Percentiles rank a stretch among this genome's conserved stretches.
Conservation (phyloP, 495 filamentous ascomycete genomes). For the Hypoxylon lienhwacheense region DNA sequence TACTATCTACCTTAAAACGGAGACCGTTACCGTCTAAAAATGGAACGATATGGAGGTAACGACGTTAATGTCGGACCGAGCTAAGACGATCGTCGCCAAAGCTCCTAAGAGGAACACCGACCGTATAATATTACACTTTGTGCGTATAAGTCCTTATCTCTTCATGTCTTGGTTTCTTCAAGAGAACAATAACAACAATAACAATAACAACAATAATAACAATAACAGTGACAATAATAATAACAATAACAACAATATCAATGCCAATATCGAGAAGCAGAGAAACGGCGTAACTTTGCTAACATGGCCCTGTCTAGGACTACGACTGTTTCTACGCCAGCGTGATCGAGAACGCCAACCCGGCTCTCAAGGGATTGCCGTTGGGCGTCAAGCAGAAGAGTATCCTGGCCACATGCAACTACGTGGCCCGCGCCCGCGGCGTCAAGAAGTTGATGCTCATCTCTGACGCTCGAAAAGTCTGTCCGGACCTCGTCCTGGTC, state of each 20-base stretch:
- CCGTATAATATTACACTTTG: slow-evolving; percentile 80
- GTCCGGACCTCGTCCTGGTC: slow-evolving; percentile 82
- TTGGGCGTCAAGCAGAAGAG: slow-evolving; percentile 72
- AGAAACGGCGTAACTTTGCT: no score
- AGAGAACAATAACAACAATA: no score
- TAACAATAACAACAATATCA: no score
- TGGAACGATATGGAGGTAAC: slow-evolving; percentile 37
- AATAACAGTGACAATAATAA: no score
- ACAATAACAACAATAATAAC: no score
- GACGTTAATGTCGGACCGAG: slow-evolving; percentile 27
- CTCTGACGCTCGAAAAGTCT: slow-evolving; percentile 74
- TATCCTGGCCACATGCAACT: slow-evolving; percentile 94
- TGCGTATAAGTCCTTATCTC: slow-evolving; percentile 44
- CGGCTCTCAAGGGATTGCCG: slow-evolving; percentile 68
- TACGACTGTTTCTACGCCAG: slow-evolving; percentile 95
- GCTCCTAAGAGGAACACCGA: slow-evolving; percentile 59
- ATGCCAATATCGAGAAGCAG: no score
- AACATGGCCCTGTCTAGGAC: no score
- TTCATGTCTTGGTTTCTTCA: no score
- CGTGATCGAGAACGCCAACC: slow-evolving; percentile 80
- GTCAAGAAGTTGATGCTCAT: slow-evolving; percentile 83
- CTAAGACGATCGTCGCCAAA: slow-evolving; percentile 30
- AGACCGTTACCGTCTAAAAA: slow-evolving; percentile 24
- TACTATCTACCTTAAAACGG: neutral
- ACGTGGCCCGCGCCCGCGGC: slow-evolving; percentile 75